phyloP scores from a whole-genome alignment of 352 stramenopile species.

The Globisporangium lucens region DNA sequence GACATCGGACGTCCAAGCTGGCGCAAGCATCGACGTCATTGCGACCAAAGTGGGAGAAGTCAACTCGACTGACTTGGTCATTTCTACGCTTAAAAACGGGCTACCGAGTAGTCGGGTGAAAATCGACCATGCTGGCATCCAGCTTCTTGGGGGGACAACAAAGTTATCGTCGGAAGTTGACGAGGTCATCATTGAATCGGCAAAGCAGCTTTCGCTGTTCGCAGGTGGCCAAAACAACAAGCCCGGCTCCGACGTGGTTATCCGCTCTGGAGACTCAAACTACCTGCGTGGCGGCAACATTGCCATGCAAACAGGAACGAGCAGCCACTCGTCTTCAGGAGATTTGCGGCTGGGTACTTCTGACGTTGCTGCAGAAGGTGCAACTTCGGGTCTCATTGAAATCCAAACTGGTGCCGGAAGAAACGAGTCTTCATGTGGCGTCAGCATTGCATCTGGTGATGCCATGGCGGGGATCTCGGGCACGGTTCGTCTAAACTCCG shows the following conservation, averaged over 20 bases:
- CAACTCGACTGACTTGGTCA: constrained; percentile 31
- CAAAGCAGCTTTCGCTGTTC: constrained; percentile 26
- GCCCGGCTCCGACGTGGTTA: constrained; percentile 28
- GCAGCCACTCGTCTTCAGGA: not conserved
- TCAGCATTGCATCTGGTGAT: not conserved
- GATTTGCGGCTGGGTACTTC: not conserved
- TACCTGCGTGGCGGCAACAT: not conserved
- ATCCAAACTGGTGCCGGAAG: not conserved
- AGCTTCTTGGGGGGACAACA: constrained; percentile 35
- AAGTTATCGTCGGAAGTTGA: constrained; percentile 43
- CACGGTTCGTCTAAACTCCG: not conserved
- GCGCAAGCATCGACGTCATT: constrained; percentile 38
- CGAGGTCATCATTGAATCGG: constrained; percentile 29
- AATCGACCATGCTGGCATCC: constrained; percentile 32
- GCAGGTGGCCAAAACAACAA: constrained; percentile 38
- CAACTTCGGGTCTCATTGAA: not conserved
- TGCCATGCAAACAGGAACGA: not conserved
- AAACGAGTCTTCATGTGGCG: not conserved
- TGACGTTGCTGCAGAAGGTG: not conserved
- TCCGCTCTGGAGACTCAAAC: constrained; percentile 37
- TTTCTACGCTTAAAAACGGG: constrained; percentile 32
- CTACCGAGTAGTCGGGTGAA: constrained; percentile 28
- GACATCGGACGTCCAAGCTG: constrained; percentile 11
- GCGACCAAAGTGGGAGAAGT: constrained; percentile 15
- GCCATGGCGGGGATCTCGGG: not conserved